Conservation (phyloP, 2,329 filamentous ascomycete genomes). For the Xenoacremonium recifei region DNA sequence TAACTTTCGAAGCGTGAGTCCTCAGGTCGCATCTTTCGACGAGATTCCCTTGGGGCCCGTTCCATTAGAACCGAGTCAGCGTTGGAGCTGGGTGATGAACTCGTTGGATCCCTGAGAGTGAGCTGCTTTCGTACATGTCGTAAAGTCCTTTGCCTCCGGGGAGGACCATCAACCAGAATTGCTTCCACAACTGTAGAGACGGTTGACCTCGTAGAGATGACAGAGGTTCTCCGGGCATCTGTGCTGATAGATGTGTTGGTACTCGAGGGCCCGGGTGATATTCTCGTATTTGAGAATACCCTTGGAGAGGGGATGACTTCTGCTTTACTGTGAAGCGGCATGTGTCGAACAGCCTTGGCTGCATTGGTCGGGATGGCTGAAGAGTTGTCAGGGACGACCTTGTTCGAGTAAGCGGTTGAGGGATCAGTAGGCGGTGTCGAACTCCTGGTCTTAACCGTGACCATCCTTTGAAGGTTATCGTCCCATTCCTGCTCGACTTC, state of each 20-base stretch:
- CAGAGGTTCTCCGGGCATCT: conserved; percentile 51
- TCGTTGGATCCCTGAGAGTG: conserved; percentile 45
- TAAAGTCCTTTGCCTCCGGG: conserved; percentile 51
- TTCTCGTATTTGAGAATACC: conserved; percentile 22
- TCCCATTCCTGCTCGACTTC: conserved; percentile 57
- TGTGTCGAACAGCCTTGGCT: conserved; percentile 46
- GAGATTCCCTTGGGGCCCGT: conserved; percentile 25
- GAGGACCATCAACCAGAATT: conserved; percentile 49
- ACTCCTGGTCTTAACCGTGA: conserved; percentile 49
- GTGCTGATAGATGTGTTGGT: conserved; percentile 40
- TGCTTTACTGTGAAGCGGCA: conserved; percentile 45
- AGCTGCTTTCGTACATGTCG: conserved; percentile 60
- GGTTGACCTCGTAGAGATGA: conserved; percentile 53
- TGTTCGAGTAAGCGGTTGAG: background rate
- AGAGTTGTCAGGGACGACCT: conserved; percentile 47
- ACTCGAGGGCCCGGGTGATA: conserved; percentile 31
- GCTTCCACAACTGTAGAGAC: conserved; percentile 59
- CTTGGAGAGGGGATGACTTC: conserved; percentile 17
- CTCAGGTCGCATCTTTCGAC: conserved; percentile 25
- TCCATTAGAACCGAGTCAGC: conserved; percentile 11
- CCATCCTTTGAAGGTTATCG: conserved; percentile 51
- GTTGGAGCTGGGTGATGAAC: conserved; percentile 9
- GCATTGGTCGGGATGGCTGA: conserved; percentile 51
- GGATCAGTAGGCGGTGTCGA: conserved; percentile 27
- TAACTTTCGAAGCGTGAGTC: conserved; percentile 44